Evolutionary conservation across 768 basidiomycete genomes (phyloP).

Genomic region (Pholiota conissans): DNA sequence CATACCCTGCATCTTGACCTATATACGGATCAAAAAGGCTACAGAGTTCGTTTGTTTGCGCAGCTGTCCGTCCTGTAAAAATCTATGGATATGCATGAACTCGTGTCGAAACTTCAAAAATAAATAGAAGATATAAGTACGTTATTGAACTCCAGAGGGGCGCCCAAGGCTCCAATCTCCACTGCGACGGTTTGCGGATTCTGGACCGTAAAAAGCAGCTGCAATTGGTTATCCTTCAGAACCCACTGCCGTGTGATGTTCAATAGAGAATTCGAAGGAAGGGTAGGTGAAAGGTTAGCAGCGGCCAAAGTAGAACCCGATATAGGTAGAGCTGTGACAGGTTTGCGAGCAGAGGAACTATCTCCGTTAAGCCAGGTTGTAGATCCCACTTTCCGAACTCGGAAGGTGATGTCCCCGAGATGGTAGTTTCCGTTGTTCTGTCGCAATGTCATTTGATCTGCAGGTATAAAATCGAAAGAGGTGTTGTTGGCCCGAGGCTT

Average conservation of each 20-base stretch:
- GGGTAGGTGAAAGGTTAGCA: slow-evolving; percentile 48
- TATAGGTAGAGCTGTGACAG: slow-evolving; percentile 35
- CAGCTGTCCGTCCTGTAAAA: slow-evolving; percentile 52
- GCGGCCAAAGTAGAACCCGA: slow-evolving; percentile 49
- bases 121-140: slow-evolving; percentile 27
- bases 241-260: slow-evolving; percentile 56
- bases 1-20: slow-evolving; percentile 56
- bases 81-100: slow-evolving; percentile 33
- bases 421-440: slow-evolving; percentile 51
- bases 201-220: slow-evolving; percentile 50
- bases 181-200: slow-evolving; percentile 47
- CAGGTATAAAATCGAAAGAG: slow-evolving; percentile 51
- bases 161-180: slow-evolving; percentile 54
- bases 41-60: slow-evolving; percentile 51
- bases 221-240: slow-evolving; percentile 36
- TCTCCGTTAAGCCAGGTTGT: slow-evolving; percentile 48
- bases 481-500: slow-evolving; percentile 32
- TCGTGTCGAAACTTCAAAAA: background rate
- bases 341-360: slow-evolving; percentile 39
- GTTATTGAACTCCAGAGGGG: slow-evolving; percentile 57
- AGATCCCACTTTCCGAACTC: slow-evolving; percentile 45
- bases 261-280: slow-evolving; percentile 43
- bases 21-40: slow-evolving; percentile 60
- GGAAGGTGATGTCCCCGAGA: slow-evolving; percentile 56
- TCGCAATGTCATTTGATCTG: slow-evolving; percentile 49